Percentiles rank a stretch among this genome's conserved stretches.
Evolutionary conservation across 2,329 filamentous ascomycete genomes (phyloP).

Genomic region (Intubia oerlemansii): DNA sequence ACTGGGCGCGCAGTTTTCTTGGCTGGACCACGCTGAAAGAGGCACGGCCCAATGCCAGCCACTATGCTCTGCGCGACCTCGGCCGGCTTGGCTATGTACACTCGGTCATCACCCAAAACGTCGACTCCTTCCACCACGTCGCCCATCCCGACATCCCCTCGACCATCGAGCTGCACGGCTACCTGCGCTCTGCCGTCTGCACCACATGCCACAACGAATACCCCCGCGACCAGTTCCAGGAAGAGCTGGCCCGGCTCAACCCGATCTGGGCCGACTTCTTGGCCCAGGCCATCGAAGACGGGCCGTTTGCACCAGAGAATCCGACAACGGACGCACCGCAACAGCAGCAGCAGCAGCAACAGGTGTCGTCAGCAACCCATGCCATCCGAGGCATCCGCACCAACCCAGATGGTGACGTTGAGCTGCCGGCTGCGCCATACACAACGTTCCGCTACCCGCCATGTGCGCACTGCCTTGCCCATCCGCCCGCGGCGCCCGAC

Average conservation of each 20-base stretch:
- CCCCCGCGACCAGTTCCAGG: constrained; percentile 53
- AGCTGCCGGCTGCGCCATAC: constrained; percentile 72
- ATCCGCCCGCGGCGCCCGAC: constrained; percentile 33
- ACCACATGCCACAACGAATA: constrained; percentile 55
- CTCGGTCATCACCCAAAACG: constrained; percentile 81
- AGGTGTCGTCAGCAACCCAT: too few species aligned
- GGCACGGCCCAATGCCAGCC: constrained; percentile 59
- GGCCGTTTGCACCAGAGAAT: constrained; percentile 60
- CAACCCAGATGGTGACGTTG: constrained; percentile 89
- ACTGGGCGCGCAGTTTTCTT: constrained; percentile 88
- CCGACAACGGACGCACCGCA: constrained; percentile 42
- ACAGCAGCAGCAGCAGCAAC: too few species aligned
- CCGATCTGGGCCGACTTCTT: constrained; percentile 70
- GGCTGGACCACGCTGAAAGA: constrained; percentile 71
- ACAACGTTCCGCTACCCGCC: constrained; percentile 79
- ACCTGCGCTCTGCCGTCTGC: constrained; percentile 64
- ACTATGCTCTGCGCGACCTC: constrained; percentile 55
- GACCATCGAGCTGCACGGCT: constrained; percentile 80
- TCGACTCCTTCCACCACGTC: constrained; percentile 74
- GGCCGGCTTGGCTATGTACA: constrained; percentile 50
- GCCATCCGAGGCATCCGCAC: constrained; percentile 44
- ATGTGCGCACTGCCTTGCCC: constrained; percentile 57
- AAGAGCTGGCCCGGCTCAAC: constrained; percentile 55
- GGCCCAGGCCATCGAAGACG: constrained; percentile 44
- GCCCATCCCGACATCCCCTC: constrained; percentile 49